These are phyloP conservation scores for Penicillium riverlandense DNA, from an alignment of 495 filamentous ascomycete species.

Conservation along the genomic window DNA sequence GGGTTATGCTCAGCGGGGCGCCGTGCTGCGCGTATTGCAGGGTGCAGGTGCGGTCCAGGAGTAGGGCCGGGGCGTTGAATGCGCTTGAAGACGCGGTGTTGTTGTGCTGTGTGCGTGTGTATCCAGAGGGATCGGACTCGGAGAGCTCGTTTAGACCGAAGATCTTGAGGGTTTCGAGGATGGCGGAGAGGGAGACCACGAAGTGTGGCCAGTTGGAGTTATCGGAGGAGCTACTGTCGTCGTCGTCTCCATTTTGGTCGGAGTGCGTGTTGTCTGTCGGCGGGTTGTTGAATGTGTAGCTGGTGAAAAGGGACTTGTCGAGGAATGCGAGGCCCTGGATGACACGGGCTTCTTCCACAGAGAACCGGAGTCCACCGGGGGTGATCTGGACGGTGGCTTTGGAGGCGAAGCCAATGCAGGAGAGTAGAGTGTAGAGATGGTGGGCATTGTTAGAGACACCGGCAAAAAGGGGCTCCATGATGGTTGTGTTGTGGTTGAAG, in stretches of 20 bases:
- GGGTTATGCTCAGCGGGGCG: constrained; percentile 66
- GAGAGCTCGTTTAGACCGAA: constrained; percentile 73
- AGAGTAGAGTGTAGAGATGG: constrained; percentile 82
- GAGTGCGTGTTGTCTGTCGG: constrained; percentile 12
- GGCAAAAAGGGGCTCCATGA: constrained; percentile 56
- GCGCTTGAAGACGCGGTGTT: constrained; percentile 44
- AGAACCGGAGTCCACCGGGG: constrained; percentile 75
- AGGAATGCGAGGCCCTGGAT: constrained; percentile 85
- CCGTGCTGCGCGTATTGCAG: constrained; percentile 68
- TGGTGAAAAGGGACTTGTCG: constrained; percentile 79
- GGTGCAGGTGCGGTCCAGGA: constrained; percentile 74
- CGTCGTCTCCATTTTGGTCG: constrained; percentile 26
- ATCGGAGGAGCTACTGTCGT: constrained; percentile 26
- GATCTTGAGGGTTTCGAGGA: constrained; percentile 92
- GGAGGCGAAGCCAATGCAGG: constrained; percentile 73
- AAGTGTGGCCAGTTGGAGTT: constrained; percentile 47
- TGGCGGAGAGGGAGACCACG: constrained; percentile 75
- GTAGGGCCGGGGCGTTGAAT: constrained; percentile 69
- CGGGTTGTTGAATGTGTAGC: constrained; percentile 57
- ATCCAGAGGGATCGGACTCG: constrained; percentile 37
- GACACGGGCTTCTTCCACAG: constrained; percentile 73
- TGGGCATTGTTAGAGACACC: constrained; percentile 81
- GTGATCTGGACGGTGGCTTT: constrained; percentile 82
- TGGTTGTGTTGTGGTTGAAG: no score
- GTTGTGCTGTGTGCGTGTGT: constrained; percentile 42